A percentile compares a stretch with the other conserved stretches of the same genome.
These are phyloP conservation scores for Beauveria sp. DNA, from an alignment of 2,329 filamentous ascomycete species.

Conservation along the genomic window DNA sequence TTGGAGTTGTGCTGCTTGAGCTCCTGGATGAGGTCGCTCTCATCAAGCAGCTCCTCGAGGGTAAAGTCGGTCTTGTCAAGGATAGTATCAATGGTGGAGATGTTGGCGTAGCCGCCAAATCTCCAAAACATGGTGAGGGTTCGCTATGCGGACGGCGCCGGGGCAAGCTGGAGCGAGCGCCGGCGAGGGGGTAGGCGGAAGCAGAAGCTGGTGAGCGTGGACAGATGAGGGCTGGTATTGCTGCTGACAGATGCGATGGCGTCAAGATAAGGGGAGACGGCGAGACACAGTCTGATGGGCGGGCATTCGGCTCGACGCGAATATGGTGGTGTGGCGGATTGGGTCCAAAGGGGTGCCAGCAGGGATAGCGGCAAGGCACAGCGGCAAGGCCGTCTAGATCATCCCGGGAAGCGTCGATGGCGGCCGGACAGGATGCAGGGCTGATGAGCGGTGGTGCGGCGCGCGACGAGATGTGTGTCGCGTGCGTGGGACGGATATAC, in stretches of 20 bases:
- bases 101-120: constrained; percentile 97
- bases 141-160: not conserved
- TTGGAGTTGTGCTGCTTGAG: constrained; percentile 97
- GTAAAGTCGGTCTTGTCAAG: constrained; percentile 95
- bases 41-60: constrained; percentile 90
- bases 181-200: not conserved
- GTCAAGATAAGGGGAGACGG: not conserved
- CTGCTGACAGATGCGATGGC: not conserved
- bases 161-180: constrained; percentile 9
- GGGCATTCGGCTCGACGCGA: constrained; percentile 7
- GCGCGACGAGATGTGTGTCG: constrained; percentile 5
- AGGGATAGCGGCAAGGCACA: constrained; percentile 5
- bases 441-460: not conserved
- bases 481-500: constrained; percentile 10
- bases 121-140: constrained; percentile 91
- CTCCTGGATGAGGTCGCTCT: constrained; percentile 93
- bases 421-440: not conserved
- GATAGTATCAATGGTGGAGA: constrained; percentile 91
- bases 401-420: constrained; percentile 2
- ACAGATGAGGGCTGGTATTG: not conserved
- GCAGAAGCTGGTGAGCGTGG: not conserved
- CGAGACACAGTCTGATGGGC: not conserved
- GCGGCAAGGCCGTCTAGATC: constrained; percentile 7
- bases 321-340: not conserved
- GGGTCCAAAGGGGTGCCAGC: constrained; percentile 8